Evolutionary conservation across 345 rosid species (phyloP), one percentile per base, ranked within the genome.

Genomic region (Fremontodendron californicum): DNA sequence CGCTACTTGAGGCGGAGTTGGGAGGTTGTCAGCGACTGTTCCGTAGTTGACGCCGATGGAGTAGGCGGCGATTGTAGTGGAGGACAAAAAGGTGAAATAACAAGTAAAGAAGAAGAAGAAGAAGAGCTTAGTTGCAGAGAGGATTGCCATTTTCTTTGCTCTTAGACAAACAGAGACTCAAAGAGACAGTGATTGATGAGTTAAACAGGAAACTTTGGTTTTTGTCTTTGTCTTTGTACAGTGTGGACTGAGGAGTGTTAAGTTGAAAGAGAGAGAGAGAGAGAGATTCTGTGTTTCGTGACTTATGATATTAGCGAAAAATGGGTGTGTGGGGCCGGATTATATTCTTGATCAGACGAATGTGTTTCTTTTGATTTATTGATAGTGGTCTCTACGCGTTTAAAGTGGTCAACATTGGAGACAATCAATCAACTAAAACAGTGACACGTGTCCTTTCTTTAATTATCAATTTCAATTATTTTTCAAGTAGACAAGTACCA

Each of bases 11-110:
- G 88, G 48, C 0, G 98, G 93, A 2, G 90, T 83, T 4, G 93
- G 97, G 76, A 93, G 97, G 87, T 91, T 89, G 85, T 90, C 81
- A n/a, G 94, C 92, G 57, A 90, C 77, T 49, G 91, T 86, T 8
- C 98, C 98, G 76, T 93, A 91, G 91, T 93, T 93, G n/a, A 93
- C 89, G 62, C 98, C 94, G 85, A 91, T 73, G 78, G 85, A 72
- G 78, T 84, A 85, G 5, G 85, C 80, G 75, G 89, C 84, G 68
- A 70, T 54, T 49, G 80, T 25, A 70, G 72, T 27, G 46, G 27
- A 48, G 42, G 55, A 76, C 63, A 46, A 80, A 71, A 52, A 78
- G 11, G 11, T 25, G 55, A n/a, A n/a, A n/a, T n/a, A n/a, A 75
- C 71, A 37, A 16, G 52, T 13, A 54, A 64, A 73, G 13, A 78